phyloP scores from a whole-genome alignment of 441 rosid species.

The Cnidoscolus chayamansa region DNA sequence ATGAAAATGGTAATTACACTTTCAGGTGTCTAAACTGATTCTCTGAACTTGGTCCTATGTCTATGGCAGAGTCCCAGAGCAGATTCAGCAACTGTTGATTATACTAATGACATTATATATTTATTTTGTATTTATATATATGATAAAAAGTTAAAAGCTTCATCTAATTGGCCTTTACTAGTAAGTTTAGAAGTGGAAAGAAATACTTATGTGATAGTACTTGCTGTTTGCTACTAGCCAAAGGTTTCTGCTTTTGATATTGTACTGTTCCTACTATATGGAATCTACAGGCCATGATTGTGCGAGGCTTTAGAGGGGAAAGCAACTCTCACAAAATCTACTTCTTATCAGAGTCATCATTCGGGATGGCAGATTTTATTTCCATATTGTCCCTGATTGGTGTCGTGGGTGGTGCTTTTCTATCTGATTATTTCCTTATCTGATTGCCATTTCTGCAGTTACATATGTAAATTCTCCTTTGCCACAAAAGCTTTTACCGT shows the following conservation, averaged over 20 bases:
- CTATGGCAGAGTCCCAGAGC: not conserved
- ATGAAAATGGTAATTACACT: too few species aligned
- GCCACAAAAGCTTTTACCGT: not conserved
- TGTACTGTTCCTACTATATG: constrained; percentile 1
- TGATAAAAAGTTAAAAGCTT: not conserved
- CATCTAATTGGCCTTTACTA: not conserved
- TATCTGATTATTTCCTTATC: constrained; percentile 55
- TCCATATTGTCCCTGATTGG: constrained; percentile 59
- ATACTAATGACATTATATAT: not conserved
- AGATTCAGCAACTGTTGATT: not conserved
- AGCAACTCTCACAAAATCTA: constrained; percentile 64
- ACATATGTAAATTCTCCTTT: constrained; percentile 4
- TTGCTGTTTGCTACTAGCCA: not conserved
- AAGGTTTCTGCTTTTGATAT: constrained; percentile 10
- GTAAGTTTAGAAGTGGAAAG: not conserved
- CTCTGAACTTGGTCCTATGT: not conserved
- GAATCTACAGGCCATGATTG: constrained; percentile 79
- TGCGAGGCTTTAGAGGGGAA: constrained; percentile 87
- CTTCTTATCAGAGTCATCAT: constrained; percentile 50
- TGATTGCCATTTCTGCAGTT: constrained; percentile 26
- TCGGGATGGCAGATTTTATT: constrained; percentile 52
- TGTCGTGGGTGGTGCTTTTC: constrained; percentile 54
- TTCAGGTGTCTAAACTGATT: not conserved
- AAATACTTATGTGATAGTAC: not conserved
- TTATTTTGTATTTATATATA: not conserved